Evolutionary conservation across 306 rosid genomes (phyloP), one percentile per base, ranked within the genome.

Genomic region (Quercus ilex): DNA sequence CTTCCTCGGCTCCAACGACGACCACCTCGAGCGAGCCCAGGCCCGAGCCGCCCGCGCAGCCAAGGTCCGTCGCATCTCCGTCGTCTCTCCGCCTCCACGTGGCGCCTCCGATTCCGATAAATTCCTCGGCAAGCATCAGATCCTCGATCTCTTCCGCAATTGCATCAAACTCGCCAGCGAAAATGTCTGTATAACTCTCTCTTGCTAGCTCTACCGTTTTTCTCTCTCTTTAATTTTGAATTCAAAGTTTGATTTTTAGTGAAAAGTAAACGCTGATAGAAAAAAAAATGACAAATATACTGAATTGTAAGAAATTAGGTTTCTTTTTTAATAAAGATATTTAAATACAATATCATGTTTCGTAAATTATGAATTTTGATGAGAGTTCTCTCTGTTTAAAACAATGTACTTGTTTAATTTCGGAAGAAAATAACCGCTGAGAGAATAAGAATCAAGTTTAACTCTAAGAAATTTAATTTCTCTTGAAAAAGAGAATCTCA

Each of bases 151-250:
- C 82, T 92, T 95, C 81, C 91, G 93, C n/a, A 93, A 95, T 79
- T 95, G 99, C 92, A 95, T 95, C 69, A 95, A 91, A 87, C 98
- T 95, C 71, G 99, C 94, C 19, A 95, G 99, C 76, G 99, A 95
- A 90, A 95, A 93, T 79, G 98, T 95, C 83, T 25, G 73, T 64
- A 20, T 25, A 60, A 8, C 3, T 18, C 14, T 74, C 73, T 2
- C 58, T 41, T 41, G 46, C 46, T 41, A 8, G 46, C 46, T 33
- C 74, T 38, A 55, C 56, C 8, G 0, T 55, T 33, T 18, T 21
- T 23, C 21, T 49, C 38, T 71, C 53, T 64, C 35, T 49, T 35
- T 19, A 10, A 67, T 33, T 67, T 33, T 67, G 52, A 33, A 19
- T 33, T 35, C 35, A 2, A 18, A 15, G 26, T 67, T 33, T 31